A percentile compares a stretch with the other conserved stretches of the same genome.
These are phyloP conservation scores for Stereum hirsutum DNA, from an alignment of 1,284 basidiomycete genomes.

Conservation along the genomic window DNA sequence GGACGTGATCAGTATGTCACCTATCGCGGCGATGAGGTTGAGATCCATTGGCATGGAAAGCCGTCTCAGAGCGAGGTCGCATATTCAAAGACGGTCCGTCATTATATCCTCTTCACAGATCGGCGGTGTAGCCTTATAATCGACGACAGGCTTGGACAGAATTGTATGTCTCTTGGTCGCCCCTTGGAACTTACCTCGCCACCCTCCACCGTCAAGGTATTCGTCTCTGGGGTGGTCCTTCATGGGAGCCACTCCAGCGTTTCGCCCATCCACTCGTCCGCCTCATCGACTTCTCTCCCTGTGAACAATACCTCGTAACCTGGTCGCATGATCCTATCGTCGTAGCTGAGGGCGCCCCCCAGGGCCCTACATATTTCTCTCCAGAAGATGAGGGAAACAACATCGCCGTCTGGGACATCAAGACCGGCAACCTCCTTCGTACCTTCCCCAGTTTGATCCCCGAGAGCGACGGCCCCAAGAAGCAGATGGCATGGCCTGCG, in stretches of 20 bases:
- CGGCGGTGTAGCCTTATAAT: not conserved
- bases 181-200: constrained; percentile 88
- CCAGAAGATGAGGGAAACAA: constrained; percentile 96
- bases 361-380: constrained; percentile 83
- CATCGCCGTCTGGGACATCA: constrained; percentile 97
- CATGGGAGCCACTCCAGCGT: constrained; percentile 80
- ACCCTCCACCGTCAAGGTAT: constrained; percentile 96
- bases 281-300: constrained; percentile 96
- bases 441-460: constrained; percentile 75
- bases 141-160: constrained; percentile 75
- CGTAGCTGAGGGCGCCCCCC: constrained; percentile 74
- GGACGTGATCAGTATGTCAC: constrained; percentile 96
- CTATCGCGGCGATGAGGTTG: constrained; percentile 88
- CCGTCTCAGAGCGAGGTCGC: constrained; percentile 82
- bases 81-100: constrained; percentile 58
- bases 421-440: constrained; percentile 86
- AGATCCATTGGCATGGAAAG: constrained; percentile 92
- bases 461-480: constrained; percentile 51
- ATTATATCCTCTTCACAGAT: not conserved
- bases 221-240: constrained; percentile 90
- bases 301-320: constrained; percentile 95
- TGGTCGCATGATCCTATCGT: constrained; percentile 96
- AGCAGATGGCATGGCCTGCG: constrained; percentile 89
- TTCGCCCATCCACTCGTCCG: constrained; percentile 96
- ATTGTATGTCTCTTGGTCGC: constrained; percentile 97